Base-by-base conservation (phyloP, 139 green algal genomes). In the Penium margaritaceum region DNA sequence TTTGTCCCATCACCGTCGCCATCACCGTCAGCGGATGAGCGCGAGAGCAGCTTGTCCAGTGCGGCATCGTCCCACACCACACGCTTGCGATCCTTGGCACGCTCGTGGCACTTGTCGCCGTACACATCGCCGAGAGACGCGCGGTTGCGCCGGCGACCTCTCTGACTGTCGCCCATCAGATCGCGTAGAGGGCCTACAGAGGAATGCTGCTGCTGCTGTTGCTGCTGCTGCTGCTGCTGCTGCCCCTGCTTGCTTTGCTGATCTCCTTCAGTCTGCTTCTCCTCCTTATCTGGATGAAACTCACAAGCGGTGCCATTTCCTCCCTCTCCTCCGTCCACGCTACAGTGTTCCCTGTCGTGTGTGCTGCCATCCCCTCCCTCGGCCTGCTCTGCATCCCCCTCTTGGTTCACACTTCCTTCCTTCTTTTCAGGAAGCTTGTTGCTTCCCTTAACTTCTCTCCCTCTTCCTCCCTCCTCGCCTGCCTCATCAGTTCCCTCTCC, bases 11-110 rank as follows among this genome's bases (percentile, higher is more conserved):
- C n/a, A n/a, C n/a, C n/a, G n/a, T n/a, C n/a, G n/a, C n/a, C n/a
- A n/a, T n/a, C n/a, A n/a, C n/a, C n/a, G n/a, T n/a, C n/a, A n/a
- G n/a, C n/a, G n/a, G n/a, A n/a, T n/a, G n/a, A n/a, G n/a, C n/a
- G n/a, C n/a, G n/a, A n/a, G n/a, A 78, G 32, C 39, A 78, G 47
- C 61, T 63, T 76, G 15, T 17, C 9, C 14, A 78, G 17, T 0
- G 62, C 32, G 27, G 71, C 27, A 0, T 78, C 71, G 29, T 78
- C 71, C 62, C 63, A 78, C 6, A 78, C 27, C 46, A 72, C 34
- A 0, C 5, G 5, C 29, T 30, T 21, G 19, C 70, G 70, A n/a
- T n/a, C n/a, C n/a, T n/a, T n/a, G 19, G 19, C 39, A 2, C 21
- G 21, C 38, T 74, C 47, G 2, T 77, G 70, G 36, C 70, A 77